Percentiles rank a stretch among this genome's conserved stretches.
Conservation (phyloP, 352 stramenopile genomes). For the Blastocystis sp. region DNA sequence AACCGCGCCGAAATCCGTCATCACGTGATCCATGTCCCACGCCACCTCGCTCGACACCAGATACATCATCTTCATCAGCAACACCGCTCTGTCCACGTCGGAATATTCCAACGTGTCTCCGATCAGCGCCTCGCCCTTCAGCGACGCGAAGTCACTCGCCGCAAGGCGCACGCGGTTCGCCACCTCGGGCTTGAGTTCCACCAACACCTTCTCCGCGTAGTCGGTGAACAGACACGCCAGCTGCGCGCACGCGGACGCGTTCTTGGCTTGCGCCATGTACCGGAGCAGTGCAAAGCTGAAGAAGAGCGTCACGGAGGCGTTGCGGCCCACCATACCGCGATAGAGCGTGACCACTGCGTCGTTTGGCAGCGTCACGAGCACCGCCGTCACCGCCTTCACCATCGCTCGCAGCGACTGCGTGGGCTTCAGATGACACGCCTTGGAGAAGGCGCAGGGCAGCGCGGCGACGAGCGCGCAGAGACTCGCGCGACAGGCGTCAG, state of each 20-base stretch:
- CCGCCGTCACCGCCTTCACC: neutral
- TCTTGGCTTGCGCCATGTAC: neutral
- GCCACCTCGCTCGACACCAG: neutral
- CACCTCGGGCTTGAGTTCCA: neutral
- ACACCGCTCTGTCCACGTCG: neutral
- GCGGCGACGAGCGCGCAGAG: neutral
- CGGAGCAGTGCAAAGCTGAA: neutral
- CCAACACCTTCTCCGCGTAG: neutral
- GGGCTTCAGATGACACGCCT: neutral
- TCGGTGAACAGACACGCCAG: neutral
- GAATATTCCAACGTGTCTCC: neutral
- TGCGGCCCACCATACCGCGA: neutral
- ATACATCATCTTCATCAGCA: slow-evolving; percentile 4
- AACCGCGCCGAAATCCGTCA: neutral
- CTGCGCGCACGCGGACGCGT: neutral
- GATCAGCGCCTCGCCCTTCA: neutral
- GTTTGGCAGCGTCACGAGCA: neutral
- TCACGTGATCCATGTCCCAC: neutral
- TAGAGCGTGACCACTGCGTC: neutral
- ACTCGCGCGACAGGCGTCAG: neutral
- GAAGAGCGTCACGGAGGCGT: neutral
- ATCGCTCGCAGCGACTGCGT: neutral
- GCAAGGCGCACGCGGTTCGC: neutral
- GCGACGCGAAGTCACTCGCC: neutral
- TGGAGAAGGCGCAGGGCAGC: neutral